Percentiles rank a stretch among this genome's conserved stretches.
Conservation (phyloP, 306 rosid genomes). For the Abrus pulchellus region DNA sequence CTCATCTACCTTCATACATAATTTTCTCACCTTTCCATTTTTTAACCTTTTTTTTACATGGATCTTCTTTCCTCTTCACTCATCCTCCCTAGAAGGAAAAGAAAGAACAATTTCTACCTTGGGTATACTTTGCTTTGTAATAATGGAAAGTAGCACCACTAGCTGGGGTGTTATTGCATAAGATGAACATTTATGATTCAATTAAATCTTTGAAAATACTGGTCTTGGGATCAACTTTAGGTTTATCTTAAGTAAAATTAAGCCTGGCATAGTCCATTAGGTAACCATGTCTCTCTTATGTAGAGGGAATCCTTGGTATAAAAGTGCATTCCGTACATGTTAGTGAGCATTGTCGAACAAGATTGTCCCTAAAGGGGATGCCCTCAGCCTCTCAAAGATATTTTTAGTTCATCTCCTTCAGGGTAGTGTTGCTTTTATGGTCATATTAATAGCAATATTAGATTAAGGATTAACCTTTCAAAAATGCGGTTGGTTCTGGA, state of each 20-base stretch:
- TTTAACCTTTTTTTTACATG: not conserved
- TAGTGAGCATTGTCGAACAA: conserved; percentile 14
- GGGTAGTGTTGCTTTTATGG: not conserved
- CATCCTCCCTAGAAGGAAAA: not conserved
- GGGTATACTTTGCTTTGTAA: conserved; percentile 1
- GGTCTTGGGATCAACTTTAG: not conserved
- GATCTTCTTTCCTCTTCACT: not conserved
- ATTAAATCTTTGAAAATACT: not conserved
- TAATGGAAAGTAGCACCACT: not conserved
- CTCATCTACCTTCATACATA: conserved; percentile 13
- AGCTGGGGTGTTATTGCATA: not conserved
- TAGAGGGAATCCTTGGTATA: conserved; percentile 4
- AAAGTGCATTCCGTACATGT: not conserved
- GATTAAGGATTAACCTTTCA: conserved; percentile 2
- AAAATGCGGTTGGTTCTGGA: conserved; percentile 13
- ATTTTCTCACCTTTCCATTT: too few species aligned
- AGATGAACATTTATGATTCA: conserved; percentile 25
- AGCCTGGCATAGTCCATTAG: not conserved
- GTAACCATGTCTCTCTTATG: not conserved
- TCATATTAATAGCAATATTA: conserved; percentile 20
- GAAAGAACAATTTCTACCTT: conserved; percentile 5
- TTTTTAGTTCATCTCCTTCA: not conserved
- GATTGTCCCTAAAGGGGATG: not conserved
- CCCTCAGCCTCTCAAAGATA: not conserved
- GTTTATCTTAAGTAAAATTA: not conserved